A percentile compares a stretch with the other conserved stretches of the same genome.
Evolutionary conservation across 2,329 filamentous ascomycete genomes (phyloP).

Genomic region (Aureobasidium melanogenum): DNA sequence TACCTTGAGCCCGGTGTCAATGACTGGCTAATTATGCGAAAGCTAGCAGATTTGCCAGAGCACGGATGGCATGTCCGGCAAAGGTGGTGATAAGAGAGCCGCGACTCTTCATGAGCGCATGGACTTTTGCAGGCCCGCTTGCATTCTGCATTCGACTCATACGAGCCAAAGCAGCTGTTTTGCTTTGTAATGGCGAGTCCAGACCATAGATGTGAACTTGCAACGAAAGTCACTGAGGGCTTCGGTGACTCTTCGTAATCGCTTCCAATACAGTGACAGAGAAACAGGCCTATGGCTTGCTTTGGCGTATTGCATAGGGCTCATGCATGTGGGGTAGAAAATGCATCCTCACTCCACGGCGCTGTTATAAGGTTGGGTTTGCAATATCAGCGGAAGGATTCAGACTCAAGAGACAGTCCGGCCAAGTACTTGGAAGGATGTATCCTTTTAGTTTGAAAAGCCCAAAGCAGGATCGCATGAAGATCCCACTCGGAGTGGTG

Average conservation of each 20-base stretch:
- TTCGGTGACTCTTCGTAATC: background rate
- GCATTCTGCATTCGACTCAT: background rate
- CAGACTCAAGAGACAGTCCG: background rate
- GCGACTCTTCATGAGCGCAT: background rate
- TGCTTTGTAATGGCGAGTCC: background rate
- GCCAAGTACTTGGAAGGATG: background rate
- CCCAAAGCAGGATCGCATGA: background rate
- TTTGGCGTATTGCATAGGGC: background rate
- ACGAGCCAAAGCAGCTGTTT: background rate
- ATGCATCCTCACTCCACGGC: background rate
- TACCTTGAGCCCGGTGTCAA: background rate
- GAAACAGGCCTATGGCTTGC: background rate
- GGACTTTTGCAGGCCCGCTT: background rate
- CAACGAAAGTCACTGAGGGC: too few species aligned
- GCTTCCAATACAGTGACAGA: background rate
- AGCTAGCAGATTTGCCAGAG: background rate
- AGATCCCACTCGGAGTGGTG: too few species aligned
- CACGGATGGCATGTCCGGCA: background rate
- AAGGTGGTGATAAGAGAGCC: background rate
- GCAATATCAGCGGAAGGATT: constrained; percentile 3
- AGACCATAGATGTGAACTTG: background rate
- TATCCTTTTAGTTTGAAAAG: background rate
- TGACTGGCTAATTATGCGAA: background rate
- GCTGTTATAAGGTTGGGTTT: background rate
- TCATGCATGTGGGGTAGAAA: background rate